Conservation (phyloP, 2,329 filamentous ascomycete species). For the Harringtonia lauricola region DNA sequence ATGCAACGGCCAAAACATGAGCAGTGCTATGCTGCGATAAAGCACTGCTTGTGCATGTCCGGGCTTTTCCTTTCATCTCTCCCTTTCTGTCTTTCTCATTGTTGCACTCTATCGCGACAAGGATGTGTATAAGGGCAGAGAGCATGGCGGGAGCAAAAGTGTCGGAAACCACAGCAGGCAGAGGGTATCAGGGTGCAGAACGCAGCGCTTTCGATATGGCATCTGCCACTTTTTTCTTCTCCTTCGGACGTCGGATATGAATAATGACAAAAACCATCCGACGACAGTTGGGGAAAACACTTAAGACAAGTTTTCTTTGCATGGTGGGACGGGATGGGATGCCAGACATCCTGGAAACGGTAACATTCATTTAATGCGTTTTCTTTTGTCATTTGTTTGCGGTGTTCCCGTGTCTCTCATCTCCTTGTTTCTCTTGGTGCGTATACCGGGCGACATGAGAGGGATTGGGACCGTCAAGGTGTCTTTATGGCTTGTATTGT, state of each 20-base stretch:
- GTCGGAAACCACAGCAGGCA: no score
- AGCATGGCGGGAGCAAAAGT: no score
- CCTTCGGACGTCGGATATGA: conserved; percentile 16
- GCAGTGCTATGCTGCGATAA: background rate
- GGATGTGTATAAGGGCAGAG: no score
- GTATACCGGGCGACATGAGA: background rate
- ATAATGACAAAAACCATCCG: conserved; percentile 14
- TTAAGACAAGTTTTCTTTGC: conserved; percentile 1
- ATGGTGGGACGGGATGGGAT: background rate
- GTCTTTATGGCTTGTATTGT: background rate
- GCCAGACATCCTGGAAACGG: conserved; percentile 1
- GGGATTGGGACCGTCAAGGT: background rate
- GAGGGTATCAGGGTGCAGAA: no score
- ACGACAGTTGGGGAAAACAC: conserved; percentile 9
- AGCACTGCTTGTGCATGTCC: background rate
- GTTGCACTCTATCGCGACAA: no score
- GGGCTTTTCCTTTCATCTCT: background rate
- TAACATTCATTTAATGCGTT: conserved; percentile 3
- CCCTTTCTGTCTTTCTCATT: background rate
- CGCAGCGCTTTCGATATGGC: background rate
- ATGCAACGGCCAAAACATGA: background rate
- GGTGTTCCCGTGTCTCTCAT: conserved; percentile 3
- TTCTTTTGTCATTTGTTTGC: background rate
- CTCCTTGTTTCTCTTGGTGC: conserved; percentile 1
- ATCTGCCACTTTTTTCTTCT: background rate